A percentile compares a stretch with the other conserved stretches of the same genome.
Conservation (phyloP, 2,329 filamentous ascomycete species). For the Dendrostoma leiphaemia region DNA sequence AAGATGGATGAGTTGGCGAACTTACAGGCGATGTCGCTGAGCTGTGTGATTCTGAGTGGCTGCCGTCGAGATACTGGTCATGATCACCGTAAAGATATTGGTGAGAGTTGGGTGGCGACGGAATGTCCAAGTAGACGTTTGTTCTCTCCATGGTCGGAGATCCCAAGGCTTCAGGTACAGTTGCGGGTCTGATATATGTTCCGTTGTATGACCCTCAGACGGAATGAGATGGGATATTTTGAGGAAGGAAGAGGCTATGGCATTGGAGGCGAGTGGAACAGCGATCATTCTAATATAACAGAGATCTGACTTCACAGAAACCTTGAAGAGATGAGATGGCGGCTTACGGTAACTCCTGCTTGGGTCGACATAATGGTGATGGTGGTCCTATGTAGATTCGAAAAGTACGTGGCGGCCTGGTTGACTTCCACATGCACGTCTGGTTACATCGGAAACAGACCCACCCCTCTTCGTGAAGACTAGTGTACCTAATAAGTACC, state of each 20-base stretch:
- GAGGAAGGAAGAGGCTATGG: not conserved
- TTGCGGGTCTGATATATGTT: conserved; percentile 2
- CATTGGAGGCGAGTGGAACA: not conserved
- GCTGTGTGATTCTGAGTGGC: conserved; percentile 35
- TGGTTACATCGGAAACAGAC: conserved; percentile 15
- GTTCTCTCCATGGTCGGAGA: conserved; percentile 30
- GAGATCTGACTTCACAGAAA: conserved; percentile 5
- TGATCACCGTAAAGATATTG: conserved; percentile 34
- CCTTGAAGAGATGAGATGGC: conserved; percentile 1
- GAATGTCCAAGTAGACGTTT: conserved; percentile 28
- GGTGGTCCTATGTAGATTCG: conserved; percentile 1
- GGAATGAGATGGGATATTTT: not conserved
- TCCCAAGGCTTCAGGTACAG: not conserved
- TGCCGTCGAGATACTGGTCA: conserved; percentile 35
- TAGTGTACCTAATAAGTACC: too few species aligned
- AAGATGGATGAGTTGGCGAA: not conserved
- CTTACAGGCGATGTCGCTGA: conserved; percentile 36
- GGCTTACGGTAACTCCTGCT: not conserved
- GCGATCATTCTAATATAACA: conserved; percentile 11
- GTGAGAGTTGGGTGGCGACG: conserved; percentile 32
- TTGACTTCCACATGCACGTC: conserved; percentile 5
- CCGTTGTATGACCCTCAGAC: not conserved
- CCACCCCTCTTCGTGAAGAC: not conserved
- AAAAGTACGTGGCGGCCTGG: not conserved
- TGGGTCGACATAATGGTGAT: conserved; percentile 2